Evolutionary conservation across 108 stramenopile genomes (phyloP).

Genomic region (Seminavis robusta): DNA sequence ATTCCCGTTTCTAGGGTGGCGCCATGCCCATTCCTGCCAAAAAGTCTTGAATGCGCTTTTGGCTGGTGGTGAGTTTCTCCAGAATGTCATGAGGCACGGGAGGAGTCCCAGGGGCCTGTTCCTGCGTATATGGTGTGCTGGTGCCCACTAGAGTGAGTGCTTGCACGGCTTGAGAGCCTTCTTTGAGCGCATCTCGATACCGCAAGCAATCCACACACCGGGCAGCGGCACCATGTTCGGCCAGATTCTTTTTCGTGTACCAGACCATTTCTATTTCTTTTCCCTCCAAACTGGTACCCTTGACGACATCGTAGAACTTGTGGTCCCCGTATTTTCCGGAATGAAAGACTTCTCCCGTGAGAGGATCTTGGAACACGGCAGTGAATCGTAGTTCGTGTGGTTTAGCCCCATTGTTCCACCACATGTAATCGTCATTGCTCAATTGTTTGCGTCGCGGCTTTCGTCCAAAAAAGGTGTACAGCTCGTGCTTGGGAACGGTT

Average conservation of each 20-base stretch:
- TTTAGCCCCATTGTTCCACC: conserved; percentile 30
- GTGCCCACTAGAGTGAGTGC: too few species aligned
- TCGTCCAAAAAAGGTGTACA: conserved; percentile 23
- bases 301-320: background rate
- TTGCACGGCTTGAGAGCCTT: too few species aligned
- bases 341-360: conserved; percentile 18
- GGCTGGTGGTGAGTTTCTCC: too few species aligned
- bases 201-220: conserved; percentile 39
- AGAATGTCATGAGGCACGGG: too few species aligned
- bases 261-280: background rate
- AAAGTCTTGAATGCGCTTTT: too few species aligned
- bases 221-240: conserved; percentile 44
- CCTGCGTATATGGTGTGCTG: too few species aligned
- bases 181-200: conserved; percentile 16
- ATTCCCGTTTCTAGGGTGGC: too few species aligned
- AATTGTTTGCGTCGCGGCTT: conserved; percentile 16
- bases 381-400: conserved; percentile 22
- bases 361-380: conserved; percentile 13
- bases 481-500: conserved; percentile 15
- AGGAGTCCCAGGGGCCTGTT: too few species aligned
- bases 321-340: conserved; percentile 2
- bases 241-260: conserved; percentile 23
- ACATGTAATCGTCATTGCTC: conserved; percentile 21
- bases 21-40: too few species aligned
- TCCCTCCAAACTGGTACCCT: background rate